Evolutionary conservation across 345 rosid genomes (phyloP).

Genomic region (Sisymbrium irio): DNA sequence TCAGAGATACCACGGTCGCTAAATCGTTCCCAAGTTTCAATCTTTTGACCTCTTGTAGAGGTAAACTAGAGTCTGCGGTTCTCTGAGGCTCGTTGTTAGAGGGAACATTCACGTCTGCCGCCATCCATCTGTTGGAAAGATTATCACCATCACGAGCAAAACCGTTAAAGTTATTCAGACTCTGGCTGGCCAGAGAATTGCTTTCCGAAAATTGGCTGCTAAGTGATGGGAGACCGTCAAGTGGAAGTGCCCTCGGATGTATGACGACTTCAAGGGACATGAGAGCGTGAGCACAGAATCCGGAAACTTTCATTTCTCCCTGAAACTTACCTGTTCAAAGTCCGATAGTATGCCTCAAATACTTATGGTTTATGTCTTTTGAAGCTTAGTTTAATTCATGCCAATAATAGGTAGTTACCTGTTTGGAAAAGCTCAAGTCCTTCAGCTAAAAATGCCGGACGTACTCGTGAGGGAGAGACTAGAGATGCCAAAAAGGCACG

Average conservation of each 20-base stretch:
- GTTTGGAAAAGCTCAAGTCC: constrained; percentile 70
- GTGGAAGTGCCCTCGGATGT: constrained; percentile 76
- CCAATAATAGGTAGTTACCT: constrained; percentile 44
- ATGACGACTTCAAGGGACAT: constrained; percentile 73
- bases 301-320: constrained; percentile 54
- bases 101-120: constrained; percentile 33
- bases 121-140: constrained; percentile 39
- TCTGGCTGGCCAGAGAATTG: constrained; percentile 31
- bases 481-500: constrained; percentile 72
- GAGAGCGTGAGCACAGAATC: constrained; percentile 72
- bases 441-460: constrained; percentile 59
- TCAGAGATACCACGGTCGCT: constrained; percentile 25
- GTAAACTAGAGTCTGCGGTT: constrained; percentile 15
- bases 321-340: constrained; percentile 49
- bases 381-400: neutral
- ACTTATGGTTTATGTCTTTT: neutral
- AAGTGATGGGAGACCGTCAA: constrained; percentile 42
- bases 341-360: constrained; percentile 17
- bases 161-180: constrained; percentile 30
- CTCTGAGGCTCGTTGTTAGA: constrained; percentile 23
- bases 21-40: constrained; percentile 27
- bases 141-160: constrained; percentile 43
- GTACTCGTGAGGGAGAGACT: constrained; percentile 58
- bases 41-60: constrained; percentile 23
- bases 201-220: constrained; percentile 25